phyloP scores from a whole-genome alignment of 148 eudicot genomes.

The Arctostaphylos glauca region DNA sequence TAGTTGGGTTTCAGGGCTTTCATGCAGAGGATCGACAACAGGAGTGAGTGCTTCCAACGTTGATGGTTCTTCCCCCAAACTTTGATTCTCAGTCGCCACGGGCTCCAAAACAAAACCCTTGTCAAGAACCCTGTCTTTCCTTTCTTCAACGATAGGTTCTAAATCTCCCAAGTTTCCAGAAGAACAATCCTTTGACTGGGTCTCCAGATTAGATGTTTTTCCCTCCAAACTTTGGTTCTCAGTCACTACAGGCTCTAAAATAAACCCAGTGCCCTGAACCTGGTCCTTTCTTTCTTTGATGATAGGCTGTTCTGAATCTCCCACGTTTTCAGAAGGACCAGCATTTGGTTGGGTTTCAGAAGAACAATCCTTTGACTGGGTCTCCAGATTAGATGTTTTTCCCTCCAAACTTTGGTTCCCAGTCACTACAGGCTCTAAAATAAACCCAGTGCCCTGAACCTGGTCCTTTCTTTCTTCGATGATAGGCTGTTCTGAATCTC shows the following conservation, averaged over 20 bases:
- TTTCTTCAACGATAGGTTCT: not conserved
- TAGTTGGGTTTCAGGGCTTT: not conserved
- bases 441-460: not conserved
- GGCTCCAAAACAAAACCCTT: not conserved
- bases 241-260: conserved; percentile 6
- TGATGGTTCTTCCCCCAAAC: not conserved
- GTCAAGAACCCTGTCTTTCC: not conserved
- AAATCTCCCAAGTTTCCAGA: not conserved
- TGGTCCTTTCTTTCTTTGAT: not conserved
- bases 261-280: not conserved
- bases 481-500: not conserved
- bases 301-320: not conserved
- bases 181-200: not conserved
- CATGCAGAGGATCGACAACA: not conserved
- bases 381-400: not conserved
- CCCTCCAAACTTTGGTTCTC: conserved; percentile 8
- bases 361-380: not conserved
- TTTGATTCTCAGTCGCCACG: not conserved
- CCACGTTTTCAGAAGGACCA: not conserved
- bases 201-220: not conserved
- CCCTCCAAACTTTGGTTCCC: conserved; percentile 6
- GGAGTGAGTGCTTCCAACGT: not conserved
- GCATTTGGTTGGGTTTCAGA: not conserved
- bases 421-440: conserved; percentile 6
- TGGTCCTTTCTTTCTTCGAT: not conserved